These are phyloP conservation scores for Penicillium crystallinum DNA, from an alignment of 495 filamentous ascomycete genomes.

Conservation along the genomic window DNA sequence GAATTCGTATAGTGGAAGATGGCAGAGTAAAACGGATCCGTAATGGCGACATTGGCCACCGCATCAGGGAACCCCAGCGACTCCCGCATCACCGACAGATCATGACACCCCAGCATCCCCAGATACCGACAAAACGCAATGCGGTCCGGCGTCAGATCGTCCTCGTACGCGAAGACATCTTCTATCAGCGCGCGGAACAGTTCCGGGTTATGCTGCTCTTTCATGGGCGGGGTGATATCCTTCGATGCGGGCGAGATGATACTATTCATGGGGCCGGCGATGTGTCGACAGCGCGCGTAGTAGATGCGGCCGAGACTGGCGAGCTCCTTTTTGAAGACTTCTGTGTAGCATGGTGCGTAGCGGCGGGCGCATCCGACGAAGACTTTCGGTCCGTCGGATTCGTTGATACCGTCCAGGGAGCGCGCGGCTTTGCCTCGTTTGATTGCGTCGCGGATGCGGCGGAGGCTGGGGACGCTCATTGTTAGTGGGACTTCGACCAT, in stretches of 20 bases:
- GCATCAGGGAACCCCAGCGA: constrained; percentile 41
- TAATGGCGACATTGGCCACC: constrained; percentile 42
- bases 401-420: neutral
- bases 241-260: neutral
- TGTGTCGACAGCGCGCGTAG: constrained; percentile 51
- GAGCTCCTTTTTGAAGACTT: constrained; percentile 46
- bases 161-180: constrained; percentile 26
- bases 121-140: constrained; percentile 40
- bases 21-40: constrained; percentile 43
- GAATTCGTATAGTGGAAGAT: constrained; percentile 39
- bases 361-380: constrained; percentile 54
- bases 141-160: constrained; percentile 30
- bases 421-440: constrained; percentile 10
- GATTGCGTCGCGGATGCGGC: constrained; percentile 37
- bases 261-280: constrained; percentile 37
- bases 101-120: constrained; percentile 48
- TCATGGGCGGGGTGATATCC: neutral
- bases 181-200: constrained; percentile 18
- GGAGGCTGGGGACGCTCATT: constrained; percentile 34
- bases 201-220: neutral
- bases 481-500: constrained; percentile 54
- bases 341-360: constrained; percentile 46
- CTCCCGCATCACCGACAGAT: constrained; percentile 53
- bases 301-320: constrained; percentile 38
- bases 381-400: constrained; percentile 27